Evolutionary conservation across 495 filamentous ascomycete genomes (phyloP).

Genomic region (Xylaria castorea): DNA sequence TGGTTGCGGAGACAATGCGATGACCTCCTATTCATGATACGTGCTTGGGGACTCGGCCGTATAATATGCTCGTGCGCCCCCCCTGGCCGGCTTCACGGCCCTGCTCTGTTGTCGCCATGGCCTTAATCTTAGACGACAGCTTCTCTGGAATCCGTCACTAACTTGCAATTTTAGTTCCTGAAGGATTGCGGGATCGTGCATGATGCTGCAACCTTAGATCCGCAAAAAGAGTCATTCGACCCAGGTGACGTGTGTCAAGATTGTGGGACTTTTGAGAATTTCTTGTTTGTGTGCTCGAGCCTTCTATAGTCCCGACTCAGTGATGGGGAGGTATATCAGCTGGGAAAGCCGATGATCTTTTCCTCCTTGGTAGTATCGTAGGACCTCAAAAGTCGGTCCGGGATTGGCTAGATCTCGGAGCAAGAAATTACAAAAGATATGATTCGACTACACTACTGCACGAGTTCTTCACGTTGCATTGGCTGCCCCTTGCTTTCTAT

Average conservation of each 20-base stretch:
- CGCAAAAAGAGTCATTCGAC: not conserved
- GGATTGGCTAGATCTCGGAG: constrained; percentile 1
- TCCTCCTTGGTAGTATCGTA: not conserved
- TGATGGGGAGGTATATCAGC: not conserved
- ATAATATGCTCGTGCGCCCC: constrained; percentile 1
- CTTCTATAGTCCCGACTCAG: not conserved
- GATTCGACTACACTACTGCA: not conserved
- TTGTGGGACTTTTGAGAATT: not conserved
- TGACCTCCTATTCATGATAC: not conserved
- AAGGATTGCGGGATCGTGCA: not conserved
- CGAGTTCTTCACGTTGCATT: not conserved
- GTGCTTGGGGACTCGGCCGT: not conserved
- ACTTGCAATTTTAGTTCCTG: not conserved
- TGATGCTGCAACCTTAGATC: constrained; percentile 2
- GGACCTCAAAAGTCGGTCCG: constrained; percentile 7
- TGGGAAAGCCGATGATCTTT: not conserved
- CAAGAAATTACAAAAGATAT: not conserved
- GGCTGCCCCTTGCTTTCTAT: not conserved
- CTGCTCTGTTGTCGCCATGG: not conserved
- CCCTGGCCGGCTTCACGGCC: not conserved
- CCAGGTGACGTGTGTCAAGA: constrained; percentile 8
- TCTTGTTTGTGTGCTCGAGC: not conserved
- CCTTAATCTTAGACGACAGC: not conserved
- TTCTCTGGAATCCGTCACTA: not conserved
- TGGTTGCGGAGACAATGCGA: not conserved